phyloP scores from a whole-genome alignment of 495 filamentous ascomycete genomes.

The Pseudotulostoma volvatum region DNA sequence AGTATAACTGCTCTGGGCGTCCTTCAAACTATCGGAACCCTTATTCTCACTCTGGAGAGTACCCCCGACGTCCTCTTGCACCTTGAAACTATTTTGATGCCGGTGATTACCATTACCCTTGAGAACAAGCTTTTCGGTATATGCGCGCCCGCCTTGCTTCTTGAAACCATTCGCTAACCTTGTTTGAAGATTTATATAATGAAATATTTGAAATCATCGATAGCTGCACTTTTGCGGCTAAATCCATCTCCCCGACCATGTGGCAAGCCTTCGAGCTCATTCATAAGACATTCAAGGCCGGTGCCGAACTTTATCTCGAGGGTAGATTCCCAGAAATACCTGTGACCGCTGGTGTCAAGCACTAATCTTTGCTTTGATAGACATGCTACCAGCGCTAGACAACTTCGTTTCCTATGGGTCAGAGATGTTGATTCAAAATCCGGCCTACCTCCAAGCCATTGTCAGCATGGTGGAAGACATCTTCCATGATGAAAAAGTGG shows the following conservation, averaged over 20 bases:
- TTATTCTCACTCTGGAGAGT: constrained; percentile 92
- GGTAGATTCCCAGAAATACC: constrained; percentile 7
- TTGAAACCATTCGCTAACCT: constrained; percentile 6
- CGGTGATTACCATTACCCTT: constrained; percentile 85
- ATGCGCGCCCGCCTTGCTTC: constrained; percentile 1
- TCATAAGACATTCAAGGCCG: constrained; percentile 90
- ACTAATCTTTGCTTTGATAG: constrained; percentile 20
- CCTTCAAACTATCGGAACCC: constrained; percentile 89
- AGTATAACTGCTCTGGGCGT: constrained; percentile 95
- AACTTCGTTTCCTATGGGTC: constrained; percentile 91
- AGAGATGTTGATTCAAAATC: constrained; percentile 60
- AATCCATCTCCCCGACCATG: constrained; percentile 88
- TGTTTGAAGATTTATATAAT: constrained; percentile 68
- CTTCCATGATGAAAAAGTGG: constrained; percentile 73
- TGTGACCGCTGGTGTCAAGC: not conserved
- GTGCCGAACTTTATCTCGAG: constrained; percentile 92
- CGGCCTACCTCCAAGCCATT: constrained; percentile 70
- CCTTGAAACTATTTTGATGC: constrained; percentile 89
- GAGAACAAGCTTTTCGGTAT: constrained; percentile 88
- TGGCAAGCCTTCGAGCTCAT: constrained; percentile 96
- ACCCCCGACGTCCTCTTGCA: constrained; percentile 87
- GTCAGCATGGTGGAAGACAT: constrained; percentile 67
- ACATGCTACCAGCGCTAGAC: constrained; percentile 95
- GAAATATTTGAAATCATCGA: constrained; percentile 98
- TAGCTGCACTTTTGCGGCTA: constrained; percentile 97